Evolutionary conservation across 345 rosid species (phyloP).

Genomic region (Aquilaria yunnanensis): DNA sequence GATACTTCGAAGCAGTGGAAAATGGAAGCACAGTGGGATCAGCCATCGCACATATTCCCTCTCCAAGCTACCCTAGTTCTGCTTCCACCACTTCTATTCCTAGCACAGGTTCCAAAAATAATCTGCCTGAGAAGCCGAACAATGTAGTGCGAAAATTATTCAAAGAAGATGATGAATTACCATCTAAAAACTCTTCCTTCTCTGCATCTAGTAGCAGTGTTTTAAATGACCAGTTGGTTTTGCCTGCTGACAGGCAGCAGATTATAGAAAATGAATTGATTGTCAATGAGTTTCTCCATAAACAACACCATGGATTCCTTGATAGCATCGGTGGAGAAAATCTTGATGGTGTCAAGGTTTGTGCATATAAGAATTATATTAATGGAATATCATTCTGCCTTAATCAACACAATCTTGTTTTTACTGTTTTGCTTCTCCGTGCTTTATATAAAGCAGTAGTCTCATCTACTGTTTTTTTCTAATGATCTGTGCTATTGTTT

Average conservation of each 20-base stretch:
- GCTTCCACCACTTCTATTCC: constrained; percentile 25
- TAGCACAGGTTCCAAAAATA: constrained; percentile 20
- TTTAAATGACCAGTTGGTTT: constrained; percentile 19
- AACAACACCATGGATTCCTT: constrained; percentile 28
- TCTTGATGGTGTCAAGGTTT: constrained; percentile 51
- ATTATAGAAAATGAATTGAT: constrained; percentile 69
- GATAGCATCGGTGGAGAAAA: constrained; percentile 35
- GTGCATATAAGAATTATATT: constrained; percentile 17
- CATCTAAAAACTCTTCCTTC: constrained; percentile 30
- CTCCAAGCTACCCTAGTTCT: constrained; percentile 34
- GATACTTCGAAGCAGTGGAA: constrained; percentile 48
- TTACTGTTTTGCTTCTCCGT: constrained; percentile 1
- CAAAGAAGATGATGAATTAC: constrained; percentile 37
- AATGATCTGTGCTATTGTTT: too few relatives aligned
- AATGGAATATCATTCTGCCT: too few relatives aligned
- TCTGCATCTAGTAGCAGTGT: constrained; percentile 21
- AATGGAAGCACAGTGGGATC: constrained; percentile 60
- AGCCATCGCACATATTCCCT: constrained; percentile 26
- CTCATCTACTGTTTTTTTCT: too few relatives aligned
- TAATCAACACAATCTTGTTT: neutral
- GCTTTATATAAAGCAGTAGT: neutral
- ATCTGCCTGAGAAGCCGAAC: constrained; percentile 37
- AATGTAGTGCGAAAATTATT: constrained; percentile 68
- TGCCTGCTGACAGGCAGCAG: constrained; percentile 22
- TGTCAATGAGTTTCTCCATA: constrained; percentile 72